These are phyloP conservation scores for Grammothele lineata DNA, from an alignment of 768 basidiomycete species.

Conservation along the genomic window DNA sequence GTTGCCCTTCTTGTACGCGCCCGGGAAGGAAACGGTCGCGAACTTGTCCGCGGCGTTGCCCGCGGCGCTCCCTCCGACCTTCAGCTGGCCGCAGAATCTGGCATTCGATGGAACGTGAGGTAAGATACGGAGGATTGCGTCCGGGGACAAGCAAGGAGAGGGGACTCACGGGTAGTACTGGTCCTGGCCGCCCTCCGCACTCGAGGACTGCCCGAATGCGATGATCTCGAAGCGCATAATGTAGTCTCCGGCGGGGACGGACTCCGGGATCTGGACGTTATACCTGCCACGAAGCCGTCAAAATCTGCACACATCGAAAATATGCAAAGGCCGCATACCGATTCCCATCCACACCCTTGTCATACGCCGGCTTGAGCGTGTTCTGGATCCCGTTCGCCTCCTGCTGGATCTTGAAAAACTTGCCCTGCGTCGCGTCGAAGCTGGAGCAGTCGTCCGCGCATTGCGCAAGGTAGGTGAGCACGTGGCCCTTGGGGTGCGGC, in stretches of 20 bases:
- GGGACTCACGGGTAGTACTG: not conserved
- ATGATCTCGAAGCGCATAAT: not conserved
- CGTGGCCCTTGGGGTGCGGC: not conserved
- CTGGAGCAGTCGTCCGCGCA: not conserved
- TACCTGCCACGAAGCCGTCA: not conserved
- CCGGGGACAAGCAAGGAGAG: not conserved
- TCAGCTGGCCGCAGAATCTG: not conserved
- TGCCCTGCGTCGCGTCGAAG: not conserved
- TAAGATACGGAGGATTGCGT: not conserved
- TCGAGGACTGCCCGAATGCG: not conserved
- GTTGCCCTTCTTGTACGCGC: not conserved
- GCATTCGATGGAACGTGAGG: no score
- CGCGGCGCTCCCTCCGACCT: not conserved
- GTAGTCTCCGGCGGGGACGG: not conserved
- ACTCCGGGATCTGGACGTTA: not conserved
- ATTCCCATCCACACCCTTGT: not conserved
- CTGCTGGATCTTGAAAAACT: constrained; percentile 1
- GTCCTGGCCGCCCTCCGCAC: not conserved
- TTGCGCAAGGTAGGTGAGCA: not conserved
- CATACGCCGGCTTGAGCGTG: not conserved
- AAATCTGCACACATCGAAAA: not conserved
- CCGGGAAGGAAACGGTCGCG: not conserved
- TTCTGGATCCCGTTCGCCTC: not conserved
- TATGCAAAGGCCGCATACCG: not conserved
- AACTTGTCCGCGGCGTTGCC: not conserved